A percentile compares a stretch with the other conserved stretches of the same genome.
These are phyloP conservation scores for Nyctanthes arbortristis DNA, from an alignment of 257 asterid species.

Conservation along the genomic window DNA sequence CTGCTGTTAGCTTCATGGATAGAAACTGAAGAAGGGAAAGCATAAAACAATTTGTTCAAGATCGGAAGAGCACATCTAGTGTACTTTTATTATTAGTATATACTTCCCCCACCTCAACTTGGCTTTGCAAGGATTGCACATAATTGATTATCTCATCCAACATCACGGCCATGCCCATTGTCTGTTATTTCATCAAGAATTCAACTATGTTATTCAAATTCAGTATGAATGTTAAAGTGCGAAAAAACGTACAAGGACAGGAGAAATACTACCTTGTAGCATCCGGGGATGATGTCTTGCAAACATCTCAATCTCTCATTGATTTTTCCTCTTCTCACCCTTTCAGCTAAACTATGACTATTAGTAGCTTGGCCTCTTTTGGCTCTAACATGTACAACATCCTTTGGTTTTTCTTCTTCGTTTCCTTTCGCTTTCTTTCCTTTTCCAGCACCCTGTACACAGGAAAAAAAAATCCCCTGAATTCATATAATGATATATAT, in stretches of 20 bases:
- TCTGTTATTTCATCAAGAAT: slow-evolving; percentile 47
- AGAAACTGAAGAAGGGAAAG: slow-evolving; percentile 57
- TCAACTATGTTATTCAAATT: background rate
- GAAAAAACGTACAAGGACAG: background rate
- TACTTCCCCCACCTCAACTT: slow-evolving; percentile 68
- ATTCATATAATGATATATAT: background rate
- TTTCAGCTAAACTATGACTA: slow-evolving; percentile 94
- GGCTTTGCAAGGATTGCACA: slow-evolving; percentile 87
- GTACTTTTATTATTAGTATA: too few relatives aligned
- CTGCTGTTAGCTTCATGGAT: slow-evolving; percentile 87
- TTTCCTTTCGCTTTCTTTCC: slow-evolving; percentile 46
- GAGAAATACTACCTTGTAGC: slow-evolving; percentile 61
- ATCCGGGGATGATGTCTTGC: slow-evolving; percentile 94
- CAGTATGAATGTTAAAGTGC: background rate
- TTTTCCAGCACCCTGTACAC: slow-evolving; percentile 39
- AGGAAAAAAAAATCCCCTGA: background rate
- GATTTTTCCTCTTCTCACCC: slow-evolving; percentile 89
- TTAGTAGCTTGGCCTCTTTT: slow-evolving; percentile 93
- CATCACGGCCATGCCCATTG: slow-evolving; percentile 98
- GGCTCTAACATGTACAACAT: slow-evolving; percentile 93
- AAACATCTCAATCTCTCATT: slow-evolving; percentile 78
- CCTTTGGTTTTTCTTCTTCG: slow-evolving; percentile 47
- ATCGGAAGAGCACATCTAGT: too few relatives aligned
- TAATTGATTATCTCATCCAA: slow-evolving; percentile 88
- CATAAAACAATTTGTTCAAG: background rate